Conservation (phyloP, 176 grass and related monocot genomes). For the sorghum (Sorghum bicolor) region DNA sequence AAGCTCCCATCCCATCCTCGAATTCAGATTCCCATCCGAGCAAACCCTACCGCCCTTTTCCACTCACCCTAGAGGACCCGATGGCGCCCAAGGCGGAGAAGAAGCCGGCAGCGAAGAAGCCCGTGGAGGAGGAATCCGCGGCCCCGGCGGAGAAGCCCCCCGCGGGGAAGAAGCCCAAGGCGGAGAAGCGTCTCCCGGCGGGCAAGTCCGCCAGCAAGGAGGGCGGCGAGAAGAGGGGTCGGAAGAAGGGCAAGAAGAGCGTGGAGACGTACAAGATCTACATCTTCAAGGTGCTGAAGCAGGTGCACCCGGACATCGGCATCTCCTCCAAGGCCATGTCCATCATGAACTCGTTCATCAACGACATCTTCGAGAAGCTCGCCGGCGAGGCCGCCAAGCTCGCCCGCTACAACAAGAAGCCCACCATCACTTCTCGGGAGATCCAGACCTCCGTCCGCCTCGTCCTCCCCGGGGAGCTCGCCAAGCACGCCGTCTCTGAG, state of each 20-base stretch:
- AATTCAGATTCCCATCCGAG: neutral
- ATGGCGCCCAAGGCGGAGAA: neutral
- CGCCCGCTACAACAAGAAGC: neutral
- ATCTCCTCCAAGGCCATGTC: neutral
- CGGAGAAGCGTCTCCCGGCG: neutral
- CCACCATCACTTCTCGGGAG: neutral
- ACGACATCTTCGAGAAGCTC: neutral
- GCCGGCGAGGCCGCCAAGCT: neutral
- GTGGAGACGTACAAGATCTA: neutral
- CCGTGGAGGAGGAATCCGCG: neutral
- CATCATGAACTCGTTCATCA: neutral
- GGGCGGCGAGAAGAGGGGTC: neutral
- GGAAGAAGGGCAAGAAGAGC: neutral
- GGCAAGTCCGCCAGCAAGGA: neutral
- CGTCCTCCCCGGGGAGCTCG: conserved; percentile 44
- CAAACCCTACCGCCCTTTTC: neutral
- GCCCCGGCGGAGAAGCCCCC: conserved; percentile 13
- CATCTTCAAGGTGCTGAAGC: neutral
- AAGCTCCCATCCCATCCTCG: neutral
- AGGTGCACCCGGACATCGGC: neutral
- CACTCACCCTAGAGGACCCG: neutral
- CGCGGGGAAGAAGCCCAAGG: conserved; percentile 3
- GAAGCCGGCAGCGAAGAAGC: neutral
- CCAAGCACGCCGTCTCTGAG: conserved; percentile 55
- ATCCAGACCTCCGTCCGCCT: conserved; percentile 40